Conservation (phyloP, 345 rosid genomes). For the Eucalyptus regnans region DNA sequence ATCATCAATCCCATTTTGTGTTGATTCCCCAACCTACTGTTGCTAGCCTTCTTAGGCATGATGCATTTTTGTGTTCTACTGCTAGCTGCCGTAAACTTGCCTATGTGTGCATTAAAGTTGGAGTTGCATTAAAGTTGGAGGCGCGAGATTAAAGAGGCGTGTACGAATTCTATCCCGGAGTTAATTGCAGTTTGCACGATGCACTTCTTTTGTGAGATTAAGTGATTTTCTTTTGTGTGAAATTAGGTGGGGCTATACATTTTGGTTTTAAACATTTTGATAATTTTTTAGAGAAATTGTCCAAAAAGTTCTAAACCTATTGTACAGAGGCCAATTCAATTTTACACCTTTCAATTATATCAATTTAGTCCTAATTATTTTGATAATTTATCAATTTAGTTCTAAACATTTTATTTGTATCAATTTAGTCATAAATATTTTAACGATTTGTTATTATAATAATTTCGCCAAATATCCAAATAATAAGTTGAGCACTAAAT, state of each 20-base stretch:
- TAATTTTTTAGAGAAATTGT: background rate
- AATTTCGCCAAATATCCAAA: no score
- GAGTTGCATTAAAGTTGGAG: background rate
- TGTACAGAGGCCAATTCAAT: no score
- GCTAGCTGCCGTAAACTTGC: background rate
- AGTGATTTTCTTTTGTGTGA: background rate
- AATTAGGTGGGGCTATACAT: background rate
- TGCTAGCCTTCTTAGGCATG: background rate
- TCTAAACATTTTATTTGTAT: no score
- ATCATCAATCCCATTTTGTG: background rate
- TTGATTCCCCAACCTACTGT: background rate
- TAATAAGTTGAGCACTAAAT: background rate
- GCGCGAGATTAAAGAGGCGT: background rate
- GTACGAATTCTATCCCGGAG: background rate
- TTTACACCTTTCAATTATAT: no score
- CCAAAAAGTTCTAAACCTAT: no score
- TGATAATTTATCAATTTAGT: no score
- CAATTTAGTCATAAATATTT: no score
- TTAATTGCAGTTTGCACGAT: background rate
- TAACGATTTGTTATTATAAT: no score
- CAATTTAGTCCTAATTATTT: fast-evolving
- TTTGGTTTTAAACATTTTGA: background rate
- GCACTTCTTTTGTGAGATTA: background rate
- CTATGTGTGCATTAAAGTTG: background rate
- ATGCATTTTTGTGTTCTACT: background rate